These are phyloP conservation scores for Aspergillus sp. DNA, from an alignment of 2,329 filamentous ascomycete species.

Conservation along the genomic window DNA sequence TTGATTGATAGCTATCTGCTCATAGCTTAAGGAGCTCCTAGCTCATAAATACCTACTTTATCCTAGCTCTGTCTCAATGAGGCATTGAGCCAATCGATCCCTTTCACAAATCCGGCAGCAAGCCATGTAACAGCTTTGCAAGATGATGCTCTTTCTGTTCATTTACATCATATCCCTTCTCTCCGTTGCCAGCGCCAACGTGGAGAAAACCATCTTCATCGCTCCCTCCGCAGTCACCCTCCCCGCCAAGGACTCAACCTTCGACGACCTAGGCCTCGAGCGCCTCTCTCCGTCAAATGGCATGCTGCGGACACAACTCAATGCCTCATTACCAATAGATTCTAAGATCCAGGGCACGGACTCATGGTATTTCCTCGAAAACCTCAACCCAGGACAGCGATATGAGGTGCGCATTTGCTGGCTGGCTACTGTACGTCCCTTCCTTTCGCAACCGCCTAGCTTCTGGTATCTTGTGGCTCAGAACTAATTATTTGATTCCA, in stretches of 20 bases:
- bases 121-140: conserved; percentile 7
- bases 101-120: background rate
- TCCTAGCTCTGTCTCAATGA: background rate
- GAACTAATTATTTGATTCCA: conserved; percentile 36
- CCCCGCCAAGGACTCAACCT: conserved; percentile 54
- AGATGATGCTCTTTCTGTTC: conserved; percentile 17
- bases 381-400: conserved; percentile 67
- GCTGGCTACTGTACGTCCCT: conserved; percentile 76
- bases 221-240: conserved; percentile 62
- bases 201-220: conserved; percentile 87
- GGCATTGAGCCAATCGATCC: background rate
- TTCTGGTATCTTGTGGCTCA: background rate
- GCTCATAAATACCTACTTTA: background rate
- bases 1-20: background rate
- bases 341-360: conserved; percentile 55
- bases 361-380: conserved; percentile 77
- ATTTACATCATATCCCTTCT: conserved; percentile 21
- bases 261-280: conserved; percentile 63
- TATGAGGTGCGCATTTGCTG: conserved; percentile 95
- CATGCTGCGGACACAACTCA: conserved; percentile 63
- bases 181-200: conserved; percentile 60
- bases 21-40: background rate
- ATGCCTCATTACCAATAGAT: conserved; percentile 65
- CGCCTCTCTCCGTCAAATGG: conserved; percentile 60
- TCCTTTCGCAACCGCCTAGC: background rate